Evolutionary conservation across 305 asterid species (phyloP), one percentile per base, ranked within the genome.

Genomic region (Rubia tinctorum): DNA sequence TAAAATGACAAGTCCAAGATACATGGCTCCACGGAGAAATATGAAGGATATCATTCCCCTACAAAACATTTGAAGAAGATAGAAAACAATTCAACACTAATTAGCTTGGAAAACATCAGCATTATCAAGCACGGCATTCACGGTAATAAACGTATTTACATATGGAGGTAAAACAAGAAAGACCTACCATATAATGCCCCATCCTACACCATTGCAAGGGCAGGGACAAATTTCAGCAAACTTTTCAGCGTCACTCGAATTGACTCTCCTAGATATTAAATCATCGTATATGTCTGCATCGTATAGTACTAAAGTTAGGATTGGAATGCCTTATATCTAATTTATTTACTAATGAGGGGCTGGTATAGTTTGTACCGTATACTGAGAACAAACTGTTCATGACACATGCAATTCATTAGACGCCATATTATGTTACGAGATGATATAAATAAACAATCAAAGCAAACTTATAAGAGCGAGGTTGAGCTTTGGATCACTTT

Each of bases 171-270:
- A 13, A 14, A 44, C 25, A 20, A 44, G 69, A 53, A 71, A 42
- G 23, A 76, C 83, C 47, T 75, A 92, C 99, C 99, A 95, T 72
- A 95, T 90, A 72, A 95, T 87, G 79, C 99, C 98, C 99, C 99
- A 95, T 34, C 80, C 98, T 80, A 78, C 84, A 62, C 99, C 99
- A 77, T 77, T 95, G 73, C 99, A 95, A 22, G 95, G 97, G 87
- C 98, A 95, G 61, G 94, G 99, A 82, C 99, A 95, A 70, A 92
- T 76, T 84, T 95, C 99, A 8, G 99, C 99, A 78, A 95, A 95
- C 85, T 95, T 95, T 92, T 95, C 99, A 68, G 99, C 99, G 81
- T 95, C 99, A 75, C 99, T 95, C 2, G 98, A 82, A 74, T 95
- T 72, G 65, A 95, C 97, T 80, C 97, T 89, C 83, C 99, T 85